Conservation (phyloP, 2,329 filamentous ascomycete genomes). For the Spiromastix sp. region DNA sequence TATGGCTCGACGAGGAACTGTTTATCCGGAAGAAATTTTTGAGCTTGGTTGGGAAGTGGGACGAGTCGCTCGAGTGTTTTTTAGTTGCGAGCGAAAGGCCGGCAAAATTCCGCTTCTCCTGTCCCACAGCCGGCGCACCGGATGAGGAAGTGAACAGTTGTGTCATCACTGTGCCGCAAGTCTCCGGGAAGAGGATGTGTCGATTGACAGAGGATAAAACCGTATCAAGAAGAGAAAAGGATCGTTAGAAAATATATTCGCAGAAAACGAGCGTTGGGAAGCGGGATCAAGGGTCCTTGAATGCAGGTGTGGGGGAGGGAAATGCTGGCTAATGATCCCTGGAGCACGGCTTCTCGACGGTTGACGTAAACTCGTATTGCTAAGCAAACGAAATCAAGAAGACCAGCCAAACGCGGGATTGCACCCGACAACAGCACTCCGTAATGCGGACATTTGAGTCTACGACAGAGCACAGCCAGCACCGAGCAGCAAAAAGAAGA, state of each 20-base stretch:
- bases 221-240: constrained; percentile 10
- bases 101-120: constrained; percentile 36
- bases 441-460: too few species aligned
- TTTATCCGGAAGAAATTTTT: constrained; percentile 62
- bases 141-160: constrained; percentile 30
- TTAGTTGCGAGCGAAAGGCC: constrained; percentile 34
- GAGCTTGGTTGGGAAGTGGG: constrained; percentile 52
- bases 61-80: constrained; percentile 38
- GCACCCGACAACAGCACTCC: too few species aligned
- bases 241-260: too few species aligned
- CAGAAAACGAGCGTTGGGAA: too few species aligned
- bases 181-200: constrained; percentile 8
- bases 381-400: too few species aligned
- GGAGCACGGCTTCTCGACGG: too few species aligned
- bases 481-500: too few species aligned
- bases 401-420: too few species aligned
- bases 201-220: background rate
- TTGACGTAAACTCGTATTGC: too few species aligned
- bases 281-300: constrained; percentile 1
- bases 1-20: constrained; percentile 28
- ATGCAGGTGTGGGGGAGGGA: background rate
- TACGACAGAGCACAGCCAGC: too few species aligned
- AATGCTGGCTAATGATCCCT: too few species aligned
- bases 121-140: constrained; percentile 22
- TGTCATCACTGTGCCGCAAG: constrained; percentile 25